Conservation (phyloP, 768 basidiomycete genomes). For the Leucogyrophana mollusca region DNA sequence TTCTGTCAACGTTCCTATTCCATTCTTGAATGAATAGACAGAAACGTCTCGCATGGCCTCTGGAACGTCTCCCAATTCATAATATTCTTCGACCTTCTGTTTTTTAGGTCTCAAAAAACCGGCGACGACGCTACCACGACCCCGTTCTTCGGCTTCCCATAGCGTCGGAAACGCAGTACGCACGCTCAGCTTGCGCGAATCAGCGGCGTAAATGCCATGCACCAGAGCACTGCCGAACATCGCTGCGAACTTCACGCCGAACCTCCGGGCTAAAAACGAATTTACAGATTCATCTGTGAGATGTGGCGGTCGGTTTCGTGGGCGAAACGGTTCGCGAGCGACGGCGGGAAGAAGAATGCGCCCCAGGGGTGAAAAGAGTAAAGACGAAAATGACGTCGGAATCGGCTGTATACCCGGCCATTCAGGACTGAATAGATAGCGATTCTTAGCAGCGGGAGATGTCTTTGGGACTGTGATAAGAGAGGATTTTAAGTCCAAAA, state of each 20-base stretch:
- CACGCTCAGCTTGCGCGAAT: slow-evolving; percentile 71
- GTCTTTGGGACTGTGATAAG: slow-evolving; percentile 66
- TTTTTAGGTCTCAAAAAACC: slow-evolving; percentile 44
- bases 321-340: slow-evolving; percentile 57
- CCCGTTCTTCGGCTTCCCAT: slow-evolving; percentile 66
- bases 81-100: slow-evolving; percentile 25
- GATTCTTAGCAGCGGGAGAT: slow-evolving; percentile 72
- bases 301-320: slow-evolving; percentile 37
- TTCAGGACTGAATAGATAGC: slow-evolving; percentile 65
- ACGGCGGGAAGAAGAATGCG: slow-evolving; percentile 52
- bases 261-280: slow-evolving; percentile 68
- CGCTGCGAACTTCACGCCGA: slow-evolving; percentile 71
- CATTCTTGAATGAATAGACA: slow-evolving; percentile 80
- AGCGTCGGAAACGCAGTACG: slow-evolving; percentile 75
- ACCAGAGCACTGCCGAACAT: slow-evolving; percentile 78
- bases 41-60: slow-evolving; percentile 57
- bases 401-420: slow-evolving; percentile 51
- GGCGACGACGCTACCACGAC: slow-evolving; percentile 67
- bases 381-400: slow-evolving; percentile 38
- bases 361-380: slow-evolving; percentile 37
- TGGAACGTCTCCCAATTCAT: slow-evolving; percentile 49
- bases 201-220: slow-evolving; percentile 92
- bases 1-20: slow-evolving; percentile 65
- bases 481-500: slow-evolving; percentile 58
- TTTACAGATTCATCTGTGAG: slow-evolving; percentile 78